Evolutionary conservation across 2,329 filamentous ascomycete genomes (phyloP).

Genomic region (Arthroderma uncinatum): DNA sequence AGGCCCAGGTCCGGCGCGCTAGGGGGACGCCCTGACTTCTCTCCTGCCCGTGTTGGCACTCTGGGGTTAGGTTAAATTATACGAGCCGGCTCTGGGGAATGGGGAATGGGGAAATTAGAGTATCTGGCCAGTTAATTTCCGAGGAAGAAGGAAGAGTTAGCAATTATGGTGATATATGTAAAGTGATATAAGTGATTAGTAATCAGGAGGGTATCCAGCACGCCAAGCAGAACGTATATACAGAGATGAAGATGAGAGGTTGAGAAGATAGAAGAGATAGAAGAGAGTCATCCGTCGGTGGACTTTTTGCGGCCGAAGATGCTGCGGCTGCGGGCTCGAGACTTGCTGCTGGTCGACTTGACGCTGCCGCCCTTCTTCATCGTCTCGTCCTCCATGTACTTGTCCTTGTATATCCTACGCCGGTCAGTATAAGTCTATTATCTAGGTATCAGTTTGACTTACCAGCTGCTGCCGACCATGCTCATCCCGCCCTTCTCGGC

Average conservation of each 20-base stretch:
- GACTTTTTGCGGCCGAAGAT: slow-evolving; percentile 57
- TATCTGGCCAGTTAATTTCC: background rate
- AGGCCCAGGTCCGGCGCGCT: too few relatives aligned
- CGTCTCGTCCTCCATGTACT: slow-evolving; percentile 64
- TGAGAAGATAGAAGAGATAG: slow-evolving; percentile 18
- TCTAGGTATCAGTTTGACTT: slow-evolving; percentile 32
- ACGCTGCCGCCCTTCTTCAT: slow-evolving; percentile 54
- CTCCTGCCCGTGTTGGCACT: background rate
- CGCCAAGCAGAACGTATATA: background rate
- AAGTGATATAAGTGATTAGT: background rate
- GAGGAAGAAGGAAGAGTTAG: background rate
- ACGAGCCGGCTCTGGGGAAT: background rate
- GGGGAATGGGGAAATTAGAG: background rate
- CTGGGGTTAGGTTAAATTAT: background rate
- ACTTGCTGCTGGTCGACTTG: slow-evolving; percentile 40
- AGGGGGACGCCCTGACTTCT: background rate
- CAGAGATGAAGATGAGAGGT: background rate
- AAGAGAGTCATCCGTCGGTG: slow-evolving; percentile 15
- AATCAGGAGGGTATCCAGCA: background rate
- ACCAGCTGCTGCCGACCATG: slow-evolving; percentile 99
- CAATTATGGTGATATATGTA: background rate
- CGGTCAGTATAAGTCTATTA: slow-evolving; percentile 10
- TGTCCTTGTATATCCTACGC: slow-evolving; percentile 85
- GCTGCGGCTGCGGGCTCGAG: slow-evolving; percentile 49
- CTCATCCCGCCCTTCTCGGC: slow-evolving; percentile 89